phyloP scores from a whole-genome alignment of 345 rosid genomes.

The Rhodamnia argentea region DNA sequence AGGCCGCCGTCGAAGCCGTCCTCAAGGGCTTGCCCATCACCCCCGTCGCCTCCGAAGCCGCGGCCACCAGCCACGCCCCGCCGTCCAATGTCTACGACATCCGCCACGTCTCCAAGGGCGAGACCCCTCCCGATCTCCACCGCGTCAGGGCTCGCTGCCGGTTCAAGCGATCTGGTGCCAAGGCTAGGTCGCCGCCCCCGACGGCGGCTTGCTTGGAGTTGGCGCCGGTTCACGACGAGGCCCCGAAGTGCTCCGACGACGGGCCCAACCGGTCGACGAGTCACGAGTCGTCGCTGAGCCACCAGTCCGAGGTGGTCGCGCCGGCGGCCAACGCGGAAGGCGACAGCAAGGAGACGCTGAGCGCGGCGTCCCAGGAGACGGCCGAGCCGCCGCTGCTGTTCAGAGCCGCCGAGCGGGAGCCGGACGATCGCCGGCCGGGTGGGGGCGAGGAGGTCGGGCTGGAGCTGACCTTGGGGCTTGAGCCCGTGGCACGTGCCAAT shows the following conservation, averaged over 20 bases:
- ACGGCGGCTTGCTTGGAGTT: background rate
- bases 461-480: conserved; percentile 58
- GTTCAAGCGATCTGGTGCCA: conserved; percentile 24
- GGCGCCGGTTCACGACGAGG: background rate
- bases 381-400: conserved; percentile 25
- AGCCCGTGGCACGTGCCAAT: conserved; percentile 36
- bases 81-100: conserved; percentile 73
- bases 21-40: conserved; percentile 76
- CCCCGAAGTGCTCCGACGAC: background rate
- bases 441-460: conserved; percentile 6
- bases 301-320: conserved; percentile 47
- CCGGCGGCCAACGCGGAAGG: conserved; percentile 48
- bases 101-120: conserved; percentile 83
- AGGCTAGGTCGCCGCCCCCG: conserved; percentile 7
- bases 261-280: conserved; percentile 53
- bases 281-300: conserved; percentile 87
- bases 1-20: conserved; percentile 91
- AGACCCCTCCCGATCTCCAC: conserved; percentile 22
- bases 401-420: conserved; percentile 6
- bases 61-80: conserved; percentile 59
- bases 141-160: conserved; percentile 42
- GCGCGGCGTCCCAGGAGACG: conserved; percentile 57
- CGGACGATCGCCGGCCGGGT: background rate
- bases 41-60: conserved; percentile 59
- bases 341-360: conserved; percentile 53